These are phyloP conservation scores for Morella rubra DNA, from an alignment of 306 rosid genomes.

Conservation along the genomic window DNA sequence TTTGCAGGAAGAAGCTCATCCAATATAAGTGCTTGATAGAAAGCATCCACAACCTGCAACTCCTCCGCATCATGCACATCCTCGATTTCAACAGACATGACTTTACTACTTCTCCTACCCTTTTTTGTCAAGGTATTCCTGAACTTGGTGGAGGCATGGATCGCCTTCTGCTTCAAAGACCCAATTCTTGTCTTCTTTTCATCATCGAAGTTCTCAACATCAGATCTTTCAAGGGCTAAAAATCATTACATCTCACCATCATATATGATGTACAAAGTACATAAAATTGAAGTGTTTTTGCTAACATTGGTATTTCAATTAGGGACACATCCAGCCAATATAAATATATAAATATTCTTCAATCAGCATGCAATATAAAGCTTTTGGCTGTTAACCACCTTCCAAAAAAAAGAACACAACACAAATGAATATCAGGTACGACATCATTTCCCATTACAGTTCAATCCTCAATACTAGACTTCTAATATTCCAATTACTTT, in stretches of 20 bases:
- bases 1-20: slow-evolving; percentile 76
- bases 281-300: not conserved
- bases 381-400: not conserved
- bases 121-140: slow-evolving; percentile 58
- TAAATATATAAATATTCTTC: not conserved
- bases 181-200: slow-evolving; percentile 47
- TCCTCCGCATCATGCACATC: slow-evolving; percentile 75
- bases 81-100: slow-evolving; percentile 72
- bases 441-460: not conserved
- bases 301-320: not conserved
- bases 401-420: too few species aligned
- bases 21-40: slow-evolving; percentile 68
- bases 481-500: too few species aligned
- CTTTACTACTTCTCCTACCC: slow-evolving; percentile 79
- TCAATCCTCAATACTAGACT: not conserved
- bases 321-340: not conserved
- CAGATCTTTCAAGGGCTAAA: slow-evolving; percentile 33
- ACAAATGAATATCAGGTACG: too few species aligned
- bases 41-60: slow-evolving; percentile 63
- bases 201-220: slow-evolving; percentile 38
- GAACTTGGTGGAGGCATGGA: slow-evolving; percentile 59
- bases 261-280: not conserved
- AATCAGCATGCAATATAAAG: not conserved
- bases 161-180: slow-evolving; percentile 62
- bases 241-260: not conserved